Base-by-base conservation (phyloP, 768 basidiomycete genomes). In the Amanita pseudoporphyria region DNA sequence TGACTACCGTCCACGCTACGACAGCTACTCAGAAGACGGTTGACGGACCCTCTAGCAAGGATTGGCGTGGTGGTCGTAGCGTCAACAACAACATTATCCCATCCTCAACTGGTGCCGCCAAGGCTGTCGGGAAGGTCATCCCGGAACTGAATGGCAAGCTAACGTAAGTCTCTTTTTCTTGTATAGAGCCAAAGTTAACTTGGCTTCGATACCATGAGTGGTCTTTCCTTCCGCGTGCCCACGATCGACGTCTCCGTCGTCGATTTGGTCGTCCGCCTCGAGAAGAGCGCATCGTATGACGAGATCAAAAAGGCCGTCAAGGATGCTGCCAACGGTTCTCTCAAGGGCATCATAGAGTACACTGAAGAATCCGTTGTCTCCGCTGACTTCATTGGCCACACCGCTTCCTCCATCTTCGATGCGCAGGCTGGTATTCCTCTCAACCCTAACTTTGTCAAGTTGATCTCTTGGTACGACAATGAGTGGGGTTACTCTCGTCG, bases 21-120 rank as follows among this genome's bases (percentile, higher is more conserved):
- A 92, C 89, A 30, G 89, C 89, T 38, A 92, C 90, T 28, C 84
- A 87, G 65, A 87, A 86, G 74, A 87, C 86, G 52, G 85, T 87
- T 57, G 91, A 93, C 55, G 90, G 87, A 30, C 88, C 88, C 36
- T 91, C 89, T 38, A 62, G 75, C 73, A 95, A 92, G 73, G 89
- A 92, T 70, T 92, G 88, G 88, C 86, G 88, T 63, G 87, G 88
- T 60, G 89, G 88, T 52, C 92, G 92, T 70, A 81, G 83, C 59
- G 89, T 90, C 52, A 82, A 81, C 66, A 85, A 84, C 72, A 96
- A 95, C 78, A 94, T 96, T 72, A 95, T 96, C 64, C 93, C 92
- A 35, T 92, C 91, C 13, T 91, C 90, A 54, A 94, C 93, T 54
- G 92, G 92, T 69, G 93, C 92, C 56, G 93, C 93, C 64, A 95